A percentile compares a stretch with the other conserved stretches of the same genome.
Evolutionary conservation across 1,284 basidiomycete genomes (phyloP).

Genomic region (Chalciporus sp.): DNA sequence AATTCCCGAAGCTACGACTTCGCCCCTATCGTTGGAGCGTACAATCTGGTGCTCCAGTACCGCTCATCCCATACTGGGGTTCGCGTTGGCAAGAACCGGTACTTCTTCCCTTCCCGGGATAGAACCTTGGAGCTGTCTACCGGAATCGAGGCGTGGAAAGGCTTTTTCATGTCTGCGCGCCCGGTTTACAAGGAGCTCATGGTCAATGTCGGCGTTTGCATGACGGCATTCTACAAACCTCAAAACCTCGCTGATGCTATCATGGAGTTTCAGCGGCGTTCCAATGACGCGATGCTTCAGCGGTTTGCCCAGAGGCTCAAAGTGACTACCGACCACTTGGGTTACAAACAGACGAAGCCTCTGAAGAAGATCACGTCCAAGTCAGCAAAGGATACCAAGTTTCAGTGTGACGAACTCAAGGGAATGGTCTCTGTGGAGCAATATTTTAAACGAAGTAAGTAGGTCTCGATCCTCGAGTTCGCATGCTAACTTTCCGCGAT

Average conservation of each 20-base stretch:
- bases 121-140: constrained; percentile 41
- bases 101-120: constrained; percentile 52
- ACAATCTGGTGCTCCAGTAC: constrained; percentile 67
- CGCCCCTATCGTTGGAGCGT: constrained; percentile 57
- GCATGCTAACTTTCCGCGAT: not conserved
- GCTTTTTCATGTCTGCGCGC: constrained; percentile 69
- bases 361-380: constrained; percentile 48
- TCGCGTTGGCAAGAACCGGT: constrained; percentile 61
- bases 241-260: constrained; percentile 64
- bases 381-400: constrained; percentile 49
- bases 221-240: constrained; percentile 69
- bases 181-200: constrained; percentile 65
- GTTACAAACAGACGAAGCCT: constrained; percentile 52
- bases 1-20: constrained; percentile 47
- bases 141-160: constrained; percentile 60
- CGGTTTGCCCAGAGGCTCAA: constrained; percentile 55
- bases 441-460: constrained; percentile 63
- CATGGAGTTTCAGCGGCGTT: constrained; percentile 43
- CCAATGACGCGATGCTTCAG: constrained; percentile 50
- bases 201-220: constrained; percentile 76
- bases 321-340: constrained; percentile 58
- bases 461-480: not conserved
- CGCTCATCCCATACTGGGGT: constrained; percentile 55
- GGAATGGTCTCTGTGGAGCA: constrained; percentile 56
- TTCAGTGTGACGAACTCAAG: constrained; percentile 54